Percentiles rank a stretch among this genome's conserved stretches.
These are phyloP conservation scores for Akanthomyces dipterigenus DNA, from an alignment of 2,329 filamentous ascomycete species.

Conservation along the genomic window DNA sequence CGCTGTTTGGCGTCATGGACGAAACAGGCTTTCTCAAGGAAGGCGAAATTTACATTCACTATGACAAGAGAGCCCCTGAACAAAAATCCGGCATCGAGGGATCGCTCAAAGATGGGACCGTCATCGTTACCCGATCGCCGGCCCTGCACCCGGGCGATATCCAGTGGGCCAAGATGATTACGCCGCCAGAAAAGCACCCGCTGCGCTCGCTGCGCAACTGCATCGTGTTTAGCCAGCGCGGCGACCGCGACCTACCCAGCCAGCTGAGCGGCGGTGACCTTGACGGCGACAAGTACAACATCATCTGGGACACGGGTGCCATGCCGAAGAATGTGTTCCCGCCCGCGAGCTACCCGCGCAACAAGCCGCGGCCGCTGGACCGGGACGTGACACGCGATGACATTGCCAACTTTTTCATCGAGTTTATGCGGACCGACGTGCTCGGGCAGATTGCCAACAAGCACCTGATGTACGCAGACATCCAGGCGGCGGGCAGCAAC, in stretches of 20 bases:
- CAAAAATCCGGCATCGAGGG: conserved; percentile 21
- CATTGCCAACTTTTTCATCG: conserved; percentile 75
- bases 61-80: conserved; percentile 31
- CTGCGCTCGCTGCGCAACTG: conserved; percentile 62
- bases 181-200: conserved; percentile 53
- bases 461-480: conserved; percentile 60
- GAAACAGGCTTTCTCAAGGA: conserved; percentile 64
- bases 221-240: conserved; percentile 68
- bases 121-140: conserved; percentile 71
- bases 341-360: conserved; percentile 65
- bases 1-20: conserved; percentile 77
- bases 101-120: conserved; percentile 28
- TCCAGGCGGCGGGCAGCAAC: conserved; percentile 42
- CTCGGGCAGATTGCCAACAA: conserved; percentile 58
- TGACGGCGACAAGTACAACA: conserved; percentile 74
- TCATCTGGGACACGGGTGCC: conserved; percentile 62
- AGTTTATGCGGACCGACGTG: conserved; percentile 64
- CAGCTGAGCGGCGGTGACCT: conserved; percentile 75
- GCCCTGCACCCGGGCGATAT: conserved; percentile 78
- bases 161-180: conserved; percentile 55
- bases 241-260: conserved; percentile 67
- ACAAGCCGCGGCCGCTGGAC: conserved; percentile 50
- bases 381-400: conserved; percentile 54
- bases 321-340: conserved; percentile 34
- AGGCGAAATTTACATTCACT: conserved; percentile 61